phyloP scores from a whole-genome alignment of 208 protist species.

The Trypanosoma scelopori region DNA sequence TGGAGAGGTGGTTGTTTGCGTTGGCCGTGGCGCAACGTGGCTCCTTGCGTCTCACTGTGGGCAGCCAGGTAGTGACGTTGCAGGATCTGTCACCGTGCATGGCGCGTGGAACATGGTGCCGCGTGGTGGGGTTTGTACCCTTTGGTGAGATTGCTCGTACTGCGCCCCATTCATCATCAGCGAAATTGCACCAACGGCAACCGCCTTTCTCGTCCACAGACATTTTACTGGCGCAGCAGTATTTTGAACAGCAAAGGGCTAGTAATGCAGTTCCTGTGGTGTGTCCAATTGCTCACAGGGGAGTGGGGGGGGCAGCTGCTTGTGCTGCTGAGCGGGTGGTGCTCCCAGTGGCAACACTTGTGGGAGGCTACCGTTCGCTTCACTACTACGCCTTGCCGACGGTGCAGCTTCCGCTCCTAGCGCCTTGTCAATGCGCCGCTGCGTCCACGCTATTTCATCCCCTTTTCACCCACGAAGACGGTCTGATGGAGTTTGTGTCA shows the following conservation, averaged over 20 bases:
- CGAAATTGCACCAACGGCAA: not conserved
- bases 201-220: not conserved
- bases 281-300: slow-evolving; percentile 4
- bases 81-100: slow-evolving; percentile 16
- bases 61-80: slow-evolving; percentile 31
- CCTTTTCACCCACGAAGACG: slow-evolving; percentile 22
- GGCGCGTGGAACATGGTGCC: slow-evolving; percentile 16
- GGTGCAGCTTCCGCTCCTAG: slow-evolving; percentile 47
- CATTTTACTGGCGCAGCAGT: slow-evolving; percentile 7
- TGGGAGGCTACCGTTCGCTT: slow-evolving; percentile 54
- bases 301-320: not conserved
- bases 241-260: slow-evolving; percentile 17
- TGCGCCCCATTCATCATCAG: not conserved
- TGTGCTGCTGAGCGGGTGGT: slow-evolving; percentile 24
- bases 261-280: slow-evolving; percentile 37
- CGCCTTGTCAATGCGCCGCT: slow-evolving; percentile 19
- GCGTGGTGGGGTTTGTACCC: slow-evolving; percentile 24
- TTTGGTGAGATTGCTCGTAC: not conserved
- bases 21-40: slow-evolving; percentile 42
- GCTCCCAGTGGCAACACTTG: slow-evolving; percentile 27
- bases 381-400: slow-evolving; percentile 66
- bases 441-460: slow-evolving; percentile 23
- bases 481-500: slow-evolving; percentile 22
- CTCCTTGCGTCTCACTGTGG: slow-evolving; percentile 33
- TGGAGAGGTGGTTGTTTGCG: slow-evolving; percentile 52